These are phyloP conservation scores for Triticum monococcum DNA, from an alignment of 176 grass and related monocot genomes.

Conservation along the genomic window DNA sequence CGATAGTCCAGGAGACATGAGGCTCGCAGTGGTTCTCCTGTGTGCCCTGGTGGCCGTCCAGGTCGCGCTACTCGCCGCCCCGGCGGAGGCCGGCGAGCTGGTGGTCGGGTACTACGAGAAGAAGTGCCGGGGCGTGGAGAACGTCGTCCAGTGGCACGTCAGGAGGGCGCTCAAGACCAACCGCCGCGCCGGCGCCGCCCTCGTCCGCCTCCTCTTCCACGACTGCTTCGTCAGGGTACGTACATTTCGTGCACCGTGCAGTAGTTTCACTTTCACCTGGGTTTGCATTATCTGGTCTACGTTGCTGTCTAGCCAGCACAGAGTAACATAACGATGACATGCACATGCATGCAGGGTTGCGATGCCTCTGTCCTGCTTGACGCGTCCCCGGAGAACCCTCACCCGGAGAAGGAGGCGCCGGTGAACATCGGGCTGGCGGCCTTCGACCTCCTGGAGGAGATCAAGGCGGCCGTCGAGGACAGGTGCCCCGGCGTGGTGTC, in stretches of 20 bases:
- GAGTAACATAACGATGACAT: neutral
- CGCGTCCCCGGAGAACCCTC: constrained; percentile 23
- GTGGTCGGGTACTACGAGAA: constrained; percentile 46
- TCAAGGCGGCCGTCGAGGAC: constrained; percentile 48
- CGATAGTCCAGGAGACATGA: constrained; percentile 16
- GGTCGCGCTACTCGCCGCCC: constrained; percentile 11
- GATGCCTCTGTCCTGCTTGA: constrained; percentile 60
- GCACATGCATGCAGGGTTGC: constrained; percentile 39
- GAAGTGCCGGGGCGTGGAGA: constrained; percentile 44
- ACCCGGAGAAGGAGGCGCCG: constrained; percentile 49
- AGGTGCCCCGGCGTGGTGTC: constrained; percentile 55
- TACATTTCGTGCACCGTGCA: too few species aligned
- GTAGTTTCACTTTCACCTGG: too few species aligned
- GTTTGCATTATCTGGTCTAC: too few species aligned
- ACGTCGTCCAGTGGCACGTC: constrained; percentile 35
- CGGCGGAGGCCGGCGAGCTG: constrained; percentile 1
- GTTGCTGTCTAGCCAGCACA: too few species aligned
- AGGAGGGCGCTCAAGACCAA: constrained; percentile 35
- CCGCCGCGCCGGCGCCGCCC: constrained; percentile 45
- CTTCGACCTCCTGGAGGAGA: constrained; percentile 61
- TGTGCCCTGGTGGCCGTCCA: constrained; percentile 28
- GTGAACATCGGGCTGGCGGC: constrained; percentile 47
- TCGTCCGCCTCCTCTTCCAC: constrained; percentile 67
- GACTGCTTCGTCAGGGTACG: constrained; percentile 70
- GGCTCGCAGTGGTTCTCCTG: constrained; percentile 25